These are phyloP conservation scores for Striga hermonthica DNA, from an alignment of 305 asterid genomes.

Conservation along the genomic window DNA sequence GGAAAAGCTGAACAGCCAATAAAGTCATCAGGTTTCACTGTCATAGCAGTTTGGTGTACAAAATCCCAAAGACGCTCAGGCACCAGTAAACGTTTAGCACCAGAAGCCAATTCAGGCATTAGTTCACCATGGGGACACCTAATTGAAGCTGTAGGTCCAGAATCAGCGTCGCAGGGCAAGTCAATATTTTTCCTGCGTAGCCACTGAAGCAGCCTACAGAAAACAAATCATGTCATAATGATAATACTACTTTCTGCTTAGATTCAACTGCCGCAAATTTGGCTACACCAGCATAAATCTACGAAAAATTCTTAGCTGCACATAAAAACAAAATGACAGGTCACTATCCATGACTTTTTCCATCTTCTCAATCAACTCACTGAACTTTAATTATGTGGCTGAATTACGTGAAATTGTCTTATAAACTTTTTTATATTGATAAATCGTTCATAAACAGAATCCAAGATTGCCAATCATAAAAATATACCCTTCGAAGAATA, in stretches of 20 bases:
- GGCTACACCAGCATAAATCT: conserved; percentile 18
- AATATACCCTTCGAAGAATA: neutral
- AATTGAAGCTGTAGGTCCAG: conserved; percentile 93
- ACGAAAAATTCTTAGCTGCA: conserved; percentile 17
- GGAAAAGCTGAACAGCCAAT: conserved; percentile 65
- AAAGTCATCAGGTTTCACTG: conserved; percentile 74
- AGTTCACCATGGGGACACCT: conserved; percentile 91
- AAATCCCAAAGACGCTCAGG: conserved; percentile 90
- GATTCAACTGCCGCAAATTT: conserved; percentile 2
- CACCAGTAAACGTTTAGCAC: conserved; percentile 77
- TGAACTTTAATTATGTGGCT: neutral
- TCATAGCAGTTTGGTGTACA: conserved; percentile 60
- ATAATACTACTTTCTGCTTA: conserved; percentile 8
- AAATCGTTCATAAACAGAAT: conserved; percentile 12
- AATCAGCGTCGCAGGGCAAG: conserved; percentile 86
- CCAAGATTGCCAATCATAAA: neutral
- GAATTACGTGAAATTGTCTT: conserved; percentile 15
- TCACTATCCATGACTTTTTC: conserved; percentile 8
- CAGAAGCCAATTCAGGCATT: conserved; percentile 86
- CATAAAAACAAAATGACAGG: conserved; percentile 13
- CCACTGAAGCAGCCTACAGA: conserved; percentile 94
- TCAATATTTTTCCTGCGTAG: conserved; percentile 72
- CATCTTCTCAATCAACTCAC: conserved; percentile 16
- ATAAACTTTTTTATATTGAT: conserved; percentile 8
- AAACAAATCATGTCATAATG: conserved; percentile 19